Base-by-base conservation (phyloP, 306 rosid species). In the Lathyrus oleraceus region DNA sequence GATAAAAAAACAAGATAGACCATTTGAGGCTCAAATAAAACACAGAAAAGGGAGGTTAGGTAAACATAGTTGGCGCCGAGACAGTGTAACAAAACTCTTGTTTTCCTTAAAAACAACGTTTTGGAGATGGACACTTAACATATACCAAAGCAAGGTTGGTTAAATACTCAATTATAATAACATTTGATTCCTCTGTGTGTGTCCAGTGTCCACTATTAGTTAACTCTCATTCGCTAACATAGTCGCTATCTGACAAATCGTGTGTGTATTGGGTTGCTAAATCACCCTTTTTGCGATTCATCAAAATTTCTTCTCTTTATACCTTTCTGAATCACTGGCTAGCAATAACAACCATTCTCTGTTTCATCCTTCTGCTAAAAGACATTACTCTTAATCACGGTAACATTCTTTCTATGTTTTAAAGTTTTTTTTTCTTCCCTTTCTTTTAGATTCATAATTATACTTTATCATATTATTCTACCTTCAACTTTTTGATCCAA, bases 231-330 rank as follows among this genome's bases (percentile, higher is more conserved):
- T 57, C 19, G 69, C 23, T 36, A 20, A 39, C 6, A 21, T 19
- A 66, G 21, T 32, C 74, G 45, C 70, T 78, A 58, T 66, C 53
- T 45, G 39, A 63, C 32, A 65, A 65, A 57, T 30, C 38, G 12
- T 10, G 38, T 11, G 25, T 61, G 35, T 45, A 16, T 68, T 68
- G 60, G 51, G 43, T 54, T 8, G 14, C 52, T 32, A 14, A 61
- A 35, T 35, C 10, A 8, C 39, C 39, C 39, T 35, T 35, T 35
- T 56, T 17, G 10, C 0, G 64, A 25, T 70, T 77, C 85, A 58
- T 57, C 69, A 4, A 43, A 27, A 4, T 45, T 69, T 19, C 8
- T n/a, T 44, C 59, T 25, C 42, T 8, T 40, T 2, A 15, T 10
- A 17, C 20, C 40, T 38, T 67, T 47, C 6, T 68, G 57, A 21